Conservation (phyloP, 495 filamentous ascomycete genomes). For the Penicillium paradoxum region DNA sequence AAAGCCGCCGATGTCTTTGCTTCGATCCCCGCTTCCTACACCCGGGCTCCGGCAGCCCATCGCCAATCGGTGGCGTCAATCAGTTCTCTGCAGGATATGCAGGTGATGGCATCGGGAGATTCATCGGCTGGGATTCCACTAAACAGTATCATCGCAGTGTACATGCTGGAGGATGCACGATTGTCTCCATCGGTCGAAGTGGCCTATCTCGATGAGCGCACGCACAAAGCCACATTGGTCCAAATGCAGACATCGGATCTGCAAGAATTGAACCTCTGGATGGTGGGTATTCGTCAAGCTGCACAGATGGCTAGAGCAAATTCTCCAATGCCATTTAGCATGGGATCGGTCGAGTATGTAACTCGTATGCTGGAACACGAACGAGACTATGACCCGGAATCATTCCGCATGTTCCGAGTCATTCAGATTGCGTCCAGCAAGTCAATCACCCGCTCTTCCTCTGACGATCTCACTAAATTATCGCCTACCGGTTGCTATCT, state of each 20-base stretch:
- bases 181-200: conserved; percentile 79
- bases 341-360: conserved; percentile 59
- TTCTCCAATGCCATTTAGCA: conserved; percentile 52
- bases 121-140: conserved; percentile 55
- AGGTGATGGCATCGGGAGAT: conserved; percentile 48
- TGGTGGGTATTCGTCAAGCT: conserved; percentile 60
- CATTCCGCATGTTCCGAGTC: conserved; percentile 78
- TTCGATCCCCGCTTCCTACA: conserved; percentile 43
- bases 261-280: conserved; percentile 70
- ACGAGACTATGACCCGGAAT: conserved; percentile 62
- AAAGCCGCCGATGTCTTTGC: conserved; percentile 65
- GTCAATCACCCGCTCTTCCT: conserved; percentile 55
- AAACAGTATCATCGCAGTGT: conserved; percentile 69
- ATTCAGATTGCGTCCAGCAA: conserved; percentile 66
- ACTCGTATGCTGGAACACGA: conserved; percentile 61
- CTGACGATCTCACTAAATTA: conserved; percentile 73
- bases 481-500: conserved; percentile 75
- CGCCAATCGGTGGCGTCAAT: conserved; percentile 55
- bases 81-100: conserved; percentile 58
- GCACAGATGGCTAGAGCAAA: conserved; percentile 51
- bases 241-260: conserved; percentile 69
- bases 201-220: conserved; percentile 67
- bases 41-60: conserved; percentile 32
- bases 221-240: conserved; percentile 52
- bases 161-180: conserved; percentile 71